These are phyloP conservation scores for Ustilago cynodontis DNA, from an alignment of 1,284 basidiomycete genomes.

Conservation along the genomic window DNA sequence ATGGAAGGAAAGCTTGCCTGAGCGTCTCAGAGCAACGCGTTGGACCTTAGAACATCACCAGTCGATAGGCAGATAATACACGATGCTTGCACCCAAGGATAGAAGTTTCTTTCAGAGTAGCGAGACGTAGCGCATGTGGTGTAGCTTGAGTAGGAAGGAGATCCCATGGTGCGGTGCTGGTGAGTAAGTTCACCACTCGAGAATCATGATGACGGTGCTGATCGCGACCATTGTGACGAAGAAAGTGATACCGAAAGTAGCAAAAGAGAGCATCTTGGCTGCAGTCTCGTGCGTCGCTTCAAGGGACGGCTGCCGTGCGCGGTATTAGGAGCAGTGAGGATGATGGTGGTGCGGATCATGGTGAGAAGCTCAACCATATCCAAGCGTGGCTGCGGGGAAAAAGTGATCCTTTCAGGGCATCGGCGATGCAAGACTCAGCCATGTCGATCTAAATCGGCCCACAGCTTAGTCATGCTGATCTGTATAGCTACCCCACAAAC, in stretches of 20 bases:
- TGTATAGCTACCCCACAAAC: neutral
- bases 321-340: too few species aligned
- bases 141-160: neutral
- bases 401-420: neutral
- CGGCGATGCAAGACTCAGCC: too few species aligned
- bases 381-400: neutral
- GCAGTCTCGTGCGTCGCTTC: too few species aligned
- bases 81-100: too few species aligned
- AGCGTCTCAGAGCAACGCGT: neutral
- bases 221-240: constrained; percentile 48
- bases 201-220: constrained; percentile 48
- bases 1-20: neutral
- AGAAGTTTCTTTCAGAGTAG: too few species aligned
- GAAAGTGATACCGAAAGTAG: constrained; percentile 45
- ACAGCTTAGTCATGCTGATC: neutral
- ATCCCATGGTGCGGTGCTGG: neutral
- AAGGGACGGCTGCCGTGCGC: too few species aligned
- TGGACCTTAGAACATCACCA: too few species aligned
- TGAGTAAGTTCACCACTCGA: constrained; percentile 40
- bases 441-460: neutral
- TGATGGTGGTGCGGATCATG: too few species aligned
- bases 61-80: too few species aligned
- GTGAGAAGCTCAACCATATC: too few species aligned
- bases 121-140: too few species aligned
- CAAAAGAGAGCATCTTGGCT: constrained; percentile 33